These are phyloP conservation scores for Fagus sylvatica DNA, from an alignment of 306 rosid species.

Conservation along the genomic window DNA sequence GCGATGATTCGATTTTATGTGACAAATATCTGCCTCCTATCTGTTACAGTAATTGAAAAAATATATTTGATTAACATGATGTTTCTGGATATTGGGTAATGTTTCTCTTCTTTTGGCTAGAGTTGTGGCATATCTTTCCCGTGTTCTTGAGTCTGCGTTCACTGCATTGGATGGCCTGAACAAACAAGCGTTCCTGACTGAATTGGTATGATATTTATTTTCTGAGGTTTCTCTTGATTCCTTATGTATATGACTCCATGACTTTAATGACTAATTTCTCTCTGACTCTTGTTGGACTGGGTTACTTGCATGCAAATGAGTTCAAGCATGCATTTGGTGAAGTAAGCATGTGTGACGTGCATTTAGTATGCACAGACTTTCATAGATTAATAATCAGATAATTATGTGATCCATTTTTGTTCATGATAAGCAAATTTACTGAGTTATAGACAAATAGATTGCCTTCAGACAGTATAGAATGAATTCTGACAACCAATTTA, in stretches of 20 bases:
- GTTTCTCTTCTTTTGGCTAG: constrained; percentile 44
- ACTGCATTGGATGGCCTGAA: constrained; percentile 95
- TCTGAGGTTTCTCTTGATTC: constrained; percentile 3
- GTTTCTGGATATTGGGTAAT: constrained; percentile 26
- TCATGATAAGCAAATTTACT: background rate
- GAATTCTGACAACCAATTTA: background rate
- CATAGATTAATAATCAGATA: background rate
- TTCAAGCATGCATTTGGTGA: background rate
- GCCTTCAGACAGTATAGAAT: background rate
- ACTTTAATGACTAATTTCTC: constrained; percentile 12
- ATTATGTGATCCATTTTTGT: background rate
- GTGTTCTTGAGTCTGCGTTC: constrained; percentile 94
- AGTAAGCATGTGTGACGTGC: background rate
- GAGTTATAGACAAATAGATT: background rate
- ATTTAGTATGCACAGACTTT: background rate
- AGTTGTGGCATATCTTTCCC: constrained; percentile 98
- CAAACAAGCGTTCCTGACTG: constrained; percentile 95
- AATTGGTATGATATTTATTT: constrained; percentile 59
- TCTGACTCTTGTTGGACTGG: background rate
- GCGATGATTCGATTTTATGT: background rate
- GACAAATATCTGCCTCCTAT: constrained; percentile 2
- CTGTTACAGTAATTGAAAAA: background rate
- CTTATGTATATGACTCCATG: constrained; percentile 12
- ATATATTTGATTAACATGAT: constrained; percentile 22
- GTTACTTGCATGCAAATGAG: constrained; percentile 7